A percentile compares a stretch with the other conserved stretches of the same genome.
Evolutionary conservation across 768 basidiomycete species (phyloP).

Genomic region (Suillus brevipes): DNA sequence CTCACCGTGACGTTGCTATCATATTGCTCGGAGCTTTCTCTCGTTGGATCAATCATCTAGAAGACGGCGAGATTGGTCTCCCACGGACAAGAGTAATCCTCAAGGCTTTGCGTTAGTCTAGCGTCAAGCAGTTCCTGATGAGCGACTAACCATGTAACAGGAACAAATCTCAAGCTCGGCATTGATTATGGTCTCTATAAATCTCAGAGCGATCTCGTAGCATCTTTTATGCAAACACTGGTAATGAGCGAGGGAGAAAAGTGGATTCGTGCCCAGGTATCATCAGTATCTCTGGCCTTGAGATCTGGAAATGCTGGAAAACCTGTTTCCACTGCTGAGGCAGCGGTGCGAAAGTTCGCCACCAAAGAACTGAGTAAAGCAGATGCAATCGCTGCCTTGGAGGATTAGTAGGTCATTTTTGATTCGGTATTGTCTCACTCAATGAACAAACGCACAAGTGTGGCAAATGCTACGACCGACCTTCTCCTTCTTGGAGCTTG

Average conservation of each 20-base stretch:
- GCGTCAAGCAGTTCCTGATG: conserved; percentile 45
- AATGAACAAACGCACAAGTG: conserved; percentile 40
- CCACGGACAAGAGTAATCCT: conserved; percentile 68
- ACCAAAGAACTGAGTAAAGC: conserved; percentile 83
- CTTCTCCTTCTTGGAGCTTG: conserved; percentile 81
- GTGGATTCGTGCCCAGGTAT: conserved; percentile 77
- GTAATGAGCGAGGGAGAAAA: conserved; percentile 96
- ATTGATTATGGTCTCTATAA: conserved; percentile 86
- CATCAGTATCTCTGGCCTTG: conserved; percentile 68
- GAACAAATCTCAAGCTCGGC: conserved; percentile 85
- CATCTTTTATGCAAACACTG: conserved; percentile 91
- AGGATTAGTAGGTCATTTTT: conserved; percentile 74
- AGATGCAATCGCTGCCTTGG: conserved; percentile 74
- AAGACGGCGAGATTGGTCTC: conserved; percentile 74
- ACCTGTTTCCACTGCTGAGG: conserved; percentile 74
- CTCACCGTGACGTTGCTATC: conserved; percentile 82
- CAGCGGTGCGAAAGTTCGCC: conserved; percentile 82
- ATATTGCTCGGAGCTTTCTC: conserved; percentile 88
- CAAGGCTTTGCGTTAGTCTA: conserved; percentile 78
- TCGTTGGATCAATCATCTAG: conserved; percentile 85
- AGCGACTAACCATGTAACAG: conserved; percentile 66
- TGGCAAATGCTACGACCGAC: conserved; percentile 89
- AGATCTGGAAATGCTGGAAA: conserved; percentile 63
- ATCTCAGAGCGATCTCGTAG: conserved; percentile 80
- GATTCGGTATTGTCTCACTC: conserved; percentile 4